These are phyloP conservation scores for Kuraishia cidri DNA, from an alignment of 805 yeast species.

Conservation along the genomic window DNA sequence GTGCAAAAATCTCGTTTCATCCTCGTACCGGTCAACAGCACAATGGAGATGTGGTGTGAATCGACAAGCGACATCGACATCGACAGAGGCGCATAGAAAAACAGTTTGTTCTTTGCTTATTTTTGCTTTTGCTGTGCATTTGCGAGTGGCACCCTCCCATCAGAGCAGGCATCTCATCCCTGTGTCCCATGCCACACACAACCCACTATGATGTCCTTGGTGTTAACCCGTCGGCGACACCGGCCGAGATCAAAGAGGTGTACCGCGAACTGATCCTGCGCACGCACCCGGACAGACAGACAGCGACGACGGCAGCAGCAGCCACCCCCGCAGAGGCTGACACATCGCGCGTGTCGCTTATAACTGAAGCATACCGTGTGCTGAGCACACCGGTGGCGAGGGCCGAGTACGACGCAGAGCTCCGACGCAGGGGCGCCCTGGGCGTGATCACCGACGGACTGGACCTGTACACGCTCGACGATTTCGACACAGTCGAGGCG, in stretches of 20 bases:
- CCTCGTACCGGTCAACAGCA: too few species aligned
- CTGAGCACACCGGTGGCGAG: constrained; percentile 33
- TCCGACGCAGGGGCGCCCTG: constrained; percentile 5
- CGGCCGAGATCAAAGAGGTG: constrained; percentile 44
- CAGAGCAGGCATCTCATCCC: too few species aligned
- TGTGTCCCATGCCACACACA: too few species aligned
- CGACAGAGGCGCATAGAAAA: too few species aligned
- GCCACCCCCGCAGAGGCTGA: constrained; percentile 4
- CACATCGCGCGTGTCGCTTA: constrained; percentile 23
- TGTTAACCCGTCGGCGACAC: constrained; percentile 26
- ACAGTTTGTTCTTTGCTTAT: too few species aligned
- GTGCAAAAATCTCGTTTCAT: too few species aligned
- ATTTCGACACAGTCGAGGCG: constrained; percentile 31
- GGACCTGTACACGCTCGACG: constrained; percentile 59
- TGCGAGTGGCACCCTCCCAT: too few species aligned
- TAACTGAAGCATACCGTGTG: constrained; percentile 59
- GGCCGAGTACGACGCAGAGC: constrained; percentile 40
- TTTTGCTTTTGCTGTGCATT: too few species aligned
- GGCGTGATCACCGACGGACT: constrained; percentile 37
- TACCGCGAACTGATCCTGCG: constrained; percentile 51
- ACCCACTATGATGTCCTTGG: constrained; percentile 55
- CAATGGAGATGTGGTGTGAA: too few species aligned
- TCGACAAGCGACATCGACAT: too few species aligned
- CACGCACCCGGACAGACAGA: constrained; percentile 76
- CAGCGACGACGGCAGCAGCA: constrained; percentile 2